Conservation (phyloP, 2,329 filamentous ascomycete genomes). For the Calonectria pauciramosa region DNA sequence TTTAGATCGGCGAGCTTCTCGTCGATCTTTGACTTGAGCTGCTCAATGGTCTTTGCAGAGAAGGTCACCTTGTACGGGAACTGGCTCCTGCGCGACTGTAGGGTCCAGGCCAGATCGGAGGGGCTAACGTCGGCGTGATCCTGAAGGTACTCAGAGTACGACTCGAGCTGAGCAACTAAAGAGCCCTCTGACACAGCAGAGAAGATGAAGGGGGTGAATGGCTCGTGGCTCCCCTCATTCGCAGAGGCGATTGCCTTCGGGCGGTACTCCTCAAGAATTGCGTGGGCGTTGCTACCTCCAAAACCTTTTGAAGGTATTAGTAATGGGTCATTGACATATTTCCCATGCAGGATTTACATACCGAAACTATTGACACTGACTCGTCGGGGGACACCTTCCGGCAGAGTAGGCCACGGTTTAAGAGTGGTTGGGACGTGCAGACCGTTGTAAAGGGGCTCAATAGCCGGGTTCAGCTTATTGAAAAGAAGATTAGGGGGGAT, state of each 20-base stretch:
- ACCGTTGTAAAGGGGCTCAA: slow-evolving; percentile 42
- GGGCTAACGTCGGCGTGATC: background rate
- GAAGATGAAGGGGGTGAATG: slow-evolving; percentile 17
- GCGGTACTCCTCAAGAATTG: slow-evolving; percentile 51
- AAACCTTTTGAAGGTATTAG: slow-evolving; percentile 43
- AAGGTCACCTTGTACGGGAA: background rate
- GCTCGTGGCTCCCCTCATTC: background rate
- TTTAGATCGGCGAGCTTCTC: background rate
- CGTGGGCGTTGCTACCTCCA: slow-evolving; percentile 59
- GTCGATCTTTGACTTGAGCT: background rate
- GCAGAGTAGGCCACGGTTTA: slow-evolving; percentile 37
- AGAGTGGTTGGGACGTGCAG: slow-evolving; percentile 37
- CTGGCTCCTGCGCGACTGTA: background rate
- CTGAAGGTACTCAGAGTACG: background rate
- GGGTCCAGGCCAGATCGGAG: background rate
- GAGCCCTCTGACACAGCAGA: slow-evolving; percentile 13
- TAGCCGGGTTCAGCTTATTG: slow-evolving; percentile 42
- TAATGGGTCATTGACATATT: background rate
- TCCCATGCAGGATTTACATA: background rate
- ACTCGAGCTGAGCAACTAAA: background rate
- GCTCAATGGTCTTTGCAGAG: background rate
- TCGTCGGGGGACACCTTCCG: slow-evolving; percentile 21
- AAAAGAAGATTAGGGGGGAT: slow-evolving; percentile 50
- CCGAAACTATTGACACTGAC: slow-evolving; percentile 49
- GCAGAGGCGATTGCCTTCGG: background rate